Conservation (phyloP, 2,329 filamentous ascomycete species). For the Zymoseptoria brevis region DNA sequence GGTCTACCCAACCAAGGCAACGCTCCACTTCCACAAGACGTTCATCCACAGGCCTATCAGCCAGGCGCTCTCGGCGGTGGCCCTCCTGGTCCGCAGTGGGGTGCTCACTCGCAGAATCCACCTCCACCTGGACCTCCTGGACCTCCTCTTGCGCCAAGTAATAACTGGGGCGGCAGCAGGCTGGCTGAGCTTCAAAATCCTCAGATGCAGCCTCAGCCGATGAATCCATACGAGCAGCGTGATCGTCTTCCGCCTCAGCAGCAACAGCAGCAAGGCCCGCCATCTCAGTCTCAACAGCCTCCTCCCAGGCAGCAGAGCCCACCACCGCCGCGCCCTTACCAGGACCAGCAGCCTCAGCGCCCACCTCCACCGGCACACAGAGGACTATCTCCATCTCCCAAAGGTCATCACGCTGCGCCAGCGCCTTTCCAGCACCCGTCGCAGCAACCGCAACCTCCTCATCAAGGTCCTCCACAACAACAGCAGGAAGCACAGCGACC, state of each 20-base stretch:
- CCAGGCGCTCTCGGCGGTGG: constrained; percentile 65
- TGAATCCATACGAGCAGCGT: constrained; percentile 74
- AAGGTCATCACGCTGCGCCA: constrained; percentile 47
- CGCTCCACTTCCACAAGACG: constrained; percentile 87
- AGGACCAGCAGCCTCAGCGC: constrained; percentile 30
- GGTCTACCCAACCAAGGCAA: constrained; percentile 63
- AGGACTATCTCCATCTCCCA: constrained; percentile 52
- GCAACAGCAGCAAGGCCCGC: constrained; percentile 50
- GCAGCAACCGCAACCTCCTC: constrained; percentile 42
- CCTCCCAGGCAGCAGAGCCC: constrained; percentile 40
- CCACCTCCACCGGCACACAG: constrained; percentile 45
- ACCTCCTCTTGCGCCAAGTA: constrained; percentile 41
- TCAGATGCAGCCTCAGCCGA: constrained; percentile 53
- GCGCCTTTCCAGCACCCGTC: constrained; percentile 45
- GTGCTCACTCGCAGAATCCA: constrained; percentile 60
- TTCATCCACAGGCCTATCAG: constrained; percentile 91
- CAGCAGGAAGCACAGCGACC: constrained; percentile 19
- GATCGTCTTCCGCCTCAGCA: constrained; percentile 62
- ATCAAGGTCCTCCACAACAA: constrained; percentile 30
- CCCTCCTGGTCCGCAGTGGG: constrained; percentile 84
- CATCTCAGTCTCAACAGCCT: constrained; percentile 29
- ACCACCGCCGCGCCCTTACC: constrained; percentile 47
- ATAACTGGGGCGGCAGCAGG: constrained; percentile 58
- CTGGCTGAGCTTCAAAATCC: constrained; percentile 68
- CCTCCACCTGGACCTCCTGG: constrained; percentile 58